Conservation (phyloP, 352 stramenopile genomes). For the Pythium monospermum region DNA sequence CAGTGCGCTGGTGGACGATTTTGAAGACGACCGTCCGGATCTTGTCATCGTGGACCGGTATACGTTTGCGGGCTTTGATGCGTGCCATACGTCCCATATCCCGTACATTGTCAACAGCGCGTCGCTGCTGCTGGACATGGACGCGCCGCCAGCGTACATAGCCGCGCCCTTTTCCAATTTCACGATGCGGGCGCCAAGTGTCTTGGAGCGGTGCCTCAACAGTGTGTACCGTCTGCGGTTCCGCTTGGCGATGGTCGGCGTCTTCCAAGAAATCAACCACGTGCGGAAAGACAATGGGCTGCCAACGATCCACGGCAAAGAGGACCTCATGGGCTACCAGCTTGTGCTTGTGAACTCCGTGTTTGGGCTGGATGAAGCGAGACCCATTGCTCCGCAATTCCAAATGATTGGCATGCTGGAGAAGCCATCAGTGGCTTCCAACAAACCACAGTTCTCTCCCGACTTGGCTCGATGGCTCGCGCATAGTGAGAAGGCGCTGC, state of each 20-base stretch:
- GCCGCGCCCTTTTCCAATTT: slow-evolving; percentile 80
- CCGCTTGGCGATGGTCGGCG: slow-evolving; percentile 48
- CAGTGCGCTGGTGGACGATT: slow-evolving; percentile 41
- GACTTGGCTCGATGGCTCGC: slow-evolving; percentile 16
- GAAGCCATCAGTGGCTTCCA: slow-evolving; percentile 17
- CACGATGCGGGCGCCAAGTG: slow-evolving; percentile 68
- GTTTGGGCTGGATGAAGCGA: slow-evolving; percentile 76
- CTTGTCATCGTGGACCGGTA: slow-evolving; percentile 77
- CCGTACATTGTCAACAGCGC: slow-evolving; percentile 81
- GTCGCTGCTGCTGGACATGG: slow-evolving; percentile 80
- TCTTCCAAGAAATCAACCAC: slow-evolving; percentile 67
- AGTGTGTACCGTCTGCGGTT: slow-evolving; percentile 74
- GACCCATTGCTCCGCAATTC: slow-evolving; percentile 71
- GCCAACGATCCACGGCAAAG: slow-evolving; percentile 37
- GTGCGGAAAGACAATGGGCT: slow-evolving; percentile 50
- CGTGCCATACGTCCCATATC: slow-evolving; percentile 49
- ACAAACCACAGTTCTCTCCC: slow-evolving; percentile 5
- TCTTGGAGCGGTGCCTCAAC: slow-evolving; percentile 77
- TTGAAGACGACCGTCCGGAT: slow-evolving; percentile 59
- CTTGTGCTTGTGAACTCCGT: slow-evolving; percentile 80
- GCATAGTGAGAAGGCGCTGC: not conserved
- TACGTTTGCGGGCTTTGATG: slow-evolving; percentile 77
- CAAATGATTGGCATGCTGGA: slow-evolving; percentile 66
- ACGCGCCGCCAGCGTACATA: slow-evolving; percentile 73
- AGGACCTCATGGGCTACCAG: slow-evolving; percentile 44